phyloP scores from a whole-genome alignment of 2,329 filamentous ascomycete genomes.

The Ophiocordyceps camponoti-leonardi region DNA sequence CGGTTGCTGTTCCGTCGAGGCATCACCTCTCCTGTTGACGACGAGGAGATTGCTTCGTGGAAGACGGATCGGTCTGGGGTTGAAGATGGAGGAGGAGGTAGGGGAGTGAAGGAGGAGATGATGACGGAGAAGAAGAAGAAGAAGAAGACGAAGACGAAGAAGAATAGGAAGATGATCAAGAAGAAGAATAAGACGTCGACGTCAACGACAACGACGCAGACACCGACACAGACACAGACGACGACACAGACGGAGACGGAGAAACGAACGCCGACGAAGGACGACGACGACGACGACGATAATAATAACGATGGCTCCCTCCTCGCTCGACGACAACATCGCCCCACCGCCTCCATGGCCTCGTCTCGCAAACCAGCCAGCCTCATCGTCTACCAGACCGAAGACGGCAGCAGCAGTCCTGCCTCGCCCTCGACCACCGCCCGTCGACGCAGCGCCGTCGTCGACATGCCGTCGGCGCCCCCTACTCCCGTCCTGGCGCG shows the following conservation, averaged over 20 bases:
- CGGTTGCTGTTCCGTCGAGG: constrained; percentile 28
- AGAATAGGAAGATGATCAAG: too few species aligned
- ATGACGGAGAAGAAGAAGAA: too few species aligned
- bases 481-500: constrained; percentile 35
- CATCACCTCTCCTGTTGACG: constrained; percentile 39
- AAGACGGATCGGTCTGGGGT: constrained; percentile 18
- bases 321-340: constrained; percentile 4
- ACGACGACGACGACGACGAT: too few species aligned
- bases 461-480: constrained; percentile 20
- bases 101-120: too few species aligned
- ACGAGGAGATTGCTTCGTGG: constrained; percentile 51
- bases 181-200: too few species aligned
- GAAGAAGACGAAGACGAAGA: too few species aligned
- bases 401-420: not conserved
- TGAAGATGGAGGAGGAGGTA: not conserved
- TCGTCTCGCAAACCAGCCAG: constrained; percentile 29
- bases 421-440: too few species aligned
- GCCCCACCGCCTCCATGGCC: constrained; percentile 12
- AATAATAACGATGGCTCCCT: too few species aligned
- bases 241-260: too few species aligned
- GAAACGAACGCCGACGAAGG: too few species aligned
- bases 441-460: constrained; percentile 18
- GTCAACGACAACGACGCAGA: too few species aligned
- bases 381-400: constrained; percentile 34
- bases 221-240: too few species aligned